phyloP scores from a whole-genome alignment of 495 filamentous ascomycete species.

The Xylaria cubensis region DNA sequence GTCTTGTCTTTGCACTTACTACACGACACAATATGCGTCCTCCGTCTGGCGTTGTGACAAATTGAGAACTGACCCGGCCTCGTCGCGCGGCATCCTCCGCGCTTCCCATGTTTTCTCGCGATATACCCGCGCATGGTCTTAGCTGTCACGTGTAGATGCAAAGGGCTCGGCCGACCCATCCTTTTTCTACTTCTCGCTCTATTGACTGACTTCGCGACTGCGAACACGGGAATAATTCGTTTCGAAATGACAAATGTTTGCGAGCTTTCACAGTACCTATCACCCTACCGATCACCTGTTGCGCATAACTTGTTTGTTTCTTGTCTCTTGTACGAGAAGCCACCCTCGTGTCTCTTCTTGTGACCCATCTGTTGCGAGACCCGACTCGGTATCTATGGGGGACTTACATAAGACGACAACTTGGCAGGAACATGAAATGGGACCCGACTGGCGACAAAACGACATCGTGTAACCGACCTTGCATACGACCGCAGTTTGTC shows the following conservation, averaged over 20 bases:
- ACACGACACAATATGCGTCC: constrained; percentile 10
- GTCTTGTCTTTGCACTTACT: constrained; percentile 14
- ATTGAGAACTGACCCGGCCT: background rate
- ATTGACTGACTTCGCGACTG: background rate
- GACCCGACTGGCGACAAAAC: constrained; percentile 18
- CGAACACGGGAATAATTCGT: background rate
- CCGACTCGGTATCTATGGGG: background rate
- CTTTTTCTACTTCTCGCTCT: background rate
- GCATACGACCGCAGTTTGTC: constrained; percentile 1
- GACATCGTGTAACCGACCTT: constrained; percentile 21
- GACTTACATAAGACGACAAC: constrained; percentile 19
- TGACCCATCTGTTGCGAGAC: background rate
- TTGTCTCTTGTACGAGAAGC: constrained; percentile 11
- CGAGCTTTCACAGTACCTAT: background rate
- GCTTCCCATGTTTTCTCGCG: constrained; percentile 3
- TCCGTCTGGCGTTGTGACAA: constrained; percentile 17
- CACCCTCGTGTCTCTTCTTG: background rate
- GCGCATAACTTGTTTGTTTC: constrained; percentile 12
- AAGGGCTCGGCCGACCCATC: background rate
- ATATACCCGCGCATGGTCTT: background rate
- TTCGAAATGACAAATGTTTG: constrained; percentile 12
- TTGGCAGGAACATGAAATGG: constrained; percentile 8
- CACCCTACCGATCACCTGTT: background rate
- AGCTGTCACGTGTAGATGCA: constrained; percentile 1
- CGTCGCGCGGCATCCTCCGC: constrained; percentile 14